A percentile compares a stretch with the other conserved stretches of the same genome.
Conservation (phyloP, 257 asterid genomes). For the Solanum megistacrolobum region DNA sequence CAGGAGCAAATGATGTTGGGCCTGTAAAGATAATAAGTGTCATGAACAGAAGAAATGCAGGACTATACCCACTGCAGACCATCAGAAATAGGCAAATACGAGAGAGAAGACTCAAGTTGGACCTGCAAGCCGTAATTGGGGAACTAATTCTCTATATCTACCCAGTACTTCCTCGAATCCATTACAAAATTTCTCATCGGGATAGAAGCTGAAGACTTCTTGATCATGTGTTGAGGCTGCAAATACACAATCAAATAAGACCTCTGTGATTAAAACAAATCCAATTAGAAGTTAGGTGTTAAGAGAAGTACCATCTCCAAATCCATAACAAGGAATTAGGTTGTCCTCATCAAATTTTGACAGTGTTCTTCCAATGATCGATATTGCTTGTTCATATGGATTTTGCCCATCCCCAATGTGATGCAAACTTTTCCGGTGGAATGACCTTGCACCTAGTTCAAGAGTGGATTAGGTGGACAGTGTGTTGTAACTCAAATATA, state of each 20-base stretch:
- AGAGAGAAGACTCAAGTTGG: neutral
- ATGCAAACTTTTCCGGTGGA: conserved; percentile 76
- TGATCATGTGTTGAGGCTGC: conserved; percentile 99
- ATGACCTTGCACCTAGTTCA: conserved; percentile 70
- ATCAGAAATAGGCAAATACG: neutral
- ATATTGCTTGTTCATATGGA: conserved; percentile 95
- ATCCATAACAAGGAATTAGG: conserved; percentile 82
- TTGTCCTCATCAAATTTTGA: conserved; percentile 93
- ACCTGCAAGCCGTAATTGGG: conserved; percentile 89
- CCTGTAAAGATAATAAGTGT: conserved; percentile 31
- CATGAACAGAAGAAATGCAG: neutral
- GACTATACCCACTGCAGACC: neutral
- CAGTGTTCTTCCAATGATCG: conserved; percentile 84
- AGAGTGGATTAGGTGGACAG: neutral
- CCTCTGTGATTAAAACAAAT: neutral
- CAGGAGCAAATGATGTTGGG: conserved; percentile 89
- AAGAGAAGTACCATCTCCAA: conserved; percentile 78
- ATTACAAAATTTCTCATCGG: conserved; percentile 73
- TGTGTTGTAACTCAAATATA: neutral
- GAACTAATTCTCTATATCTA: conserved; percentile 84
- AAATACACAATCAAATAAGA: conserved; percentile 13
- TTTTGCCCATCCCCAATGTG: conserved; percentile 69
- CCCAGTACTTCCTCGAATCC: conserved; percentile 89
- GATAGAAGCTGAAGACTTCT: conserved; percentile 79
- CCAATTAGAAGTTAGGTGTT: neutral